Conservation (phyloP, 2,329 filamentous ascomycete genomes). For the Anthostomella pinea region DNA sequence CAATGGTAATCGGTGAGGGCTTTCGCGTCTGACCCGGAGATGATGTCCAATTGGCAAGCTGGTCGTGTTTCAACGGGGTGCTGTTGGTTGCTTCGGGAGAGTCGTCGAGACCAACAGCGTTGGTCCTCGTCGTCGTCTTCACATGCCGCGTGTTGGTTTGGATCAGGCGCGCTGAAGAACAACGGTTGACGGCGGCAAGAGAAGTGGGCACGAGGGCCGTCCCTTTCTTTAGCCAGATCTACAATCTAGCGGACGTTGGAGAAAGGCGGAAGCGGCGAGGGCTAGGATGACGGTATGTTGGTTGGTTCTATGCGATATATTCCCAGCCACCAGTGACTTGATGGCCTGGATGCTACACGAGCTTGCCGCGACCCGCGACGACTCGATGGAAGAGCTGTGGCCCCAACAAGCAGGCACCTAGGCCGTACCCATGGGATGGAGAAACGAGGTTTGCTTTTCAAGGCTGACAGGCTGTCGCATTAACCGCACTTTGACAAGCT, state of each 20-base stretch:
- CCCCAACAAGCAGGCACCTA: slow-evolving; percentile 11
- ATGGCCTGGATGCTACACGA: slow-evolving; percentile 22
- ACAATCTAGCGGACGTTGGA: slow-evolving; percentile 12
- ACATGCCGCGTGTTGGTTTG: slow-evolving; percentile 20
- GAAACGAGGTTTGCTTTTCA: too few species aligned
- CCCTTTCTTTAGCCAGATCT: slow-evolving; percentile 21
- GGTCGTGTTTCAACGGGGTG: slow-evolving; percentile 11
- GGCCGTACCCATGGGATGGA: too few species aligned
- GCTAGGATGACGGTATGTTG: slow-evolving; percentile 11
- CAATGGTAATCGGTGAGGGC: slow-evolving; percentile 27
- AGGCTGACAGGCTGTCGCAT: too few species aligned
- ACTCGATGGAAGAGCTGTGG: slow-evolving; percentile 20
- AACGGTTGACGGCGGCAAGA: slow-evolving; percentile 15
- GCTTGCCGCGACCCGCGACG: slow-evolving; percentile 18
- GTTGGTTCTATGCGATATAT: slow-evolving; percentile 15
- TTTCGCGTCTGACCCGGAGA: slow-evolving; percentile 31
- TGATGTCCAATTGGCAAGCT: slow-evolving; percentile 36
- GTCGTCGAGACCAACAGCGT: slow-evolving; percentile 2
- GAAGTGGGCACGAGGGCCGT: slow-evolving; percentile 25
- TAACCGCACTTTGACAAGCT: background rate
- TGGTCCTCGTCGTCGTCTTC: too few species aligned
- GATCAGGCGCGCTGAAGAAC: slow-evolving; percentile 18
- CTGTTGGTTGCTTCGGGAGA: slow-evolving; percentile 5
- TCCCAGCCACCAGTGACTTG: slow-evolving; percentile 22
- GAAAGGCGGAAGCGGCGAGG: slow-evolving; percentile 13